Evolutionary conservation across 306 rosid genomes (phyloP).

Genomic region (Crotalaria pallida): DNA sequence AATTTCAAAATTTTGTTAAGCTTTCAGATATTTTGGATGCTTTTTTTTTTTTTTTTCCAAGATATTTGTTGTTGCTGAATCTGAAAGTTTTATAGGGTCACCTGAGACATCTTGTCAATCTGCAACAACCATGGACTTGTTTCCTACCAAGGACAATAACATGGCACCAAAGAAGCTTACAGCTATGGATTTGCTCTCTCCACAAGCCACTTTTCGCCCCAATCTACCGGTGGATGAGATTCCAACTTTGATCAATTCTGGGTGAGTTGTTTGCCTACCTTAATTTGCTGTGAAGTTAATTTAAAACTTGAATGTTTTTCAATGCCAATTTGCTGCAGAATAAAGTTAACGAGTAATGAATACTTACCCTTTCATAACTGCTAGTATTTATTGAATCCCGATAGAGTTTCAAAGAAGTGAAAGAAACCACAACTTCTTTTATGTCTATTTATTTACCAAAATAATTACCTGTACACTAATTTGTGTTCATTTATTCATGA

Average conservation of each 20-base stretch:
- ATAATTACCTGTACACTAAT: neutral
- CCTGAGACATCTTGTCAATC: slow-evolving; percentile 48
- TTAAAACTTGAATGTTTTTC: neutral
- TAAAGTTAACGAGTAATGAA: neutral
- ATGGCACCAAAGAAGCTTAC: slow-evolving; percentile 24
- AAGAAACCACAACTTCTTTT: neutral
- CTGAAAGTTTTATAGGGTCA: slow-evolving; percentile 35
- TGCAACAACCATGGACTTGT: slow-evolving; percentile 43
- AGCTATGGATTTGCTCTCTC: slow-evolving; percentile 27
- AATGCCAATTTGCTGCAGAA: neutral
- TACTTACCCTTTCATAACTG: neutral
- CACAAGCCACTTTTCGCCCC: slow-evolving; percentile 17
- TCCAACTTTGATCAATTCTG: slow-evolving; percentile 22
- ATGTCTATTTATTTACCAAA: neutral
- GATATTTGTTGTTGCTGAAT: neutral
- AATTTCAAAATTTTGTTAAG: neutral
- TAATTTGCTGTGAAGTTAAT: slow-evolving; percentile 3
- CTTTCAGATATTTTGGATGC: neutral
- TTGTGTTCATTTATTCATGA: slow-evolving; percentile 10
- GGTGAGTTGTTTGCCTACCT: slow-evolving; percentile 25
- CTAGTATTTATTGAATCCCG: neutral
- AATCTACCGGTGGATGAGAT: slow-evolving; percentile 10
- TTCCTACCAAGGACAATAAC: slow-evolving; percentile 48
- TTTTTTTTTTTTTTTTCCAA: neutral
- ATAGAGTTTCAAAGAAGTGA: neutral